These are phyloP conservation scores for Paspalum notatum DNA, from an alignment of 176 grass and related monocot species.

Conservation along the genomic window DNA sequence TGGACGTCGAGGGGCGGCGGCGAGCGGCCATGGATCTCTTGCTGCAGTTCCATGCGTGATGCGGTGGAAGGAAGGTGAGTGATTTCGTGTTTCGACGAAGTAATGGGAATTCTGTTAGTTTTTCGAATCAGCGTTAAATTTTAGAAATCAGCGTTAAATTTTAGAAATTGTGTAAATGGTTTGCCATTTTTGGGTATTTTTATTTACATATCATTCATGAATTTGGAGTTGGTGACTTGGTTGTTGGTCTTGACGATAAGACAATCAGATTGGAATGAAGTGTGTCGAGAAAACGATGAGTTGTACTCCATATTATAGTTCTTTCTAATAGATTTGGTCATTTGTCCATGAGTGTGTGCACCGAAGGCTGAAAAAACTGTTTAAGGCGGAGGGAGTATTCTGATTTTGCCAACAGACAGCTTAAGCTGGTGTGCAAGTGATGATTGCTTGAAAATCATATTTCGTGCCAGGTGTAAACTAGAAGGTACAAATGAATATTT, in stretches of 20 bases:
- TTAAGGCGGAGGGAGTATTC: background rate
- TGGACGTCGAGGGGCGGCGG: slow-evolving; percentile 23
- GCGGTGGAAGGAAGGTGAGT: slow-evolving; percentile 9
- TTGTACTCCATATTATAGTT: background rate
- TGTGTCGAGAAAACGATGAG: background rate
- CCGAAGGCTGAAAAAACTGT: too few species aligned
- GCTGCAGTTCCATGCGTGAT: slow-evolving; percentile 42
- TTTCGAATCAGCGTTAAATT: background rate
- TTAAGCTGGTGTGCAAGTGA: background rate
- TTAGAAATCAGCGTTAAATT: background rate
- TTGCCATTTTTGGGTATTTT: background rate
- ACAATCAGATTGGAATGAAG: background rate
- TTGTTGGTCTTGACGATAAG: background rate
- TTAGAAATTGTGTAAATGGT: background rate
- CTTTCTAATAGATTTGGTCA: too few species aligned
- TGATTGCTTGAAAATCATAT: background rate
- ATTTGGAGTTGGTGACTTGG: background rate
- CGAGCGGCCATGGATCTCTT: slow-evolving; percentile 44
- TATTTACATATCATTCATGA: background rate
- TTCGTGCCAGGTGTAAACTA: background rate
- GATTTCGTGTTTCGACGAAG: background rate
- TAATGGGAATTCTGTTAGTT: background rate
- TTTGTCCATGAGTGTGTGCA: too few species aligned
- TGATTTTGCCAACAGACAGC: background rate
- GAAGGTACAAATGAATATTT: background rate